phyloP scores from a whole-genome alignment of 164 flowering plant genomes.

The Echeveria elegans region DNA sequence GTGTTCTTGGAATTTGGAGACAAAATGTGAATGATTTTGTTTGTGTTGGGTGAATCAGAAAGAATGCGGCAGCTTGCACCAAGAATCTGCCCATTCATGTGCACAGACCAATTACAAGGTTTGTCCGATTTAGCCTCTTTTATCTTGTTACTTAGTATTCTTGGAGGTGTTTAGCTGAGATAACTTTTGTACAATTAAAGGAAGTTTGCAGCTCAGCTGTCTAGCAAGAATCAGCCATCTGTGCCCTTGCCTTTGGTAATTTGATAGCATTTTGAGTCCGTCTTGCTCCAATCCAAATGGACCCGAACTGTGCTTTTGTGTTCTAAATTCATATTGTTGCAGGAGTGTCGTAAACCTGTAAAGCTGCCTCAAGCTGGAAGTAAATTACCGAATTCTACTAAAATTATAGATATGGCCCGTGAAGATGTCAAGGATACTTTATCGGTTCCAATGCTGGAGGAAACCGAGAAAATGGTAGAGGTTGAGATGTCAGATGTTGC shows the following conservation, averaged over 20 bases:
- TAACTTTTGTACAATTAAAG: conserved; percentile 21
- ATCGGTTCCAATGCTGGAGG: conserved; percentile 55
- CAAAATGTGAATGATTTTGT: too few relatives aligned
- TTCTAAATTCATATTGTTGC: too few relatives aligned
- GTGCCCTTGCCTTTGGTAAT: conserved; percentile 23
- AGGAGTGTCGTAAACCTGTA: conserved; percentile 29
- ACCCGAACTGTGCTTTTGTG: not conserved
- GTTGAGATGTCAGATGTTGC: too few relatives aligned
- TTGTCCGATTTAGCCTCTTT: too few relatives aligned
- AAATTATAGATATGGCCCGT: conserved; percentile 42
- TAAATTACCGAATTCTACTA: conserved; percentile 27
- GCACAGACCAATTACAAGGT: conserved; percentile 78
- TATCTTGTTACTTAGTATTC: not conserved
- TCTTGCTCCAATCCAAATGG: not conserved
- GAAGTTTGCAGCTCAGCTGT: conserved; percentile 69
- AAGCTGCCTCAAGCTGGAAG: conserved; percentile 14
- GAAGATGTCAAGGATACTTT: conserved; percentile 17
- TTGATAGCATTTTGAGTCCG: not conserved
- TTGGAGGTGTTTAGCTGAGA: not conserved
- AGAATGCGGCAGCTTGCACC: conserved; percentile 20
- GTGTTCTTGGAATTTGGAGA: too few relatives aligned
- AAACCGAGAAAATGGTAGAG: conserved; percentile 58
- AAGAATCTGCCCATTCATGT: conserved; percentile 34
- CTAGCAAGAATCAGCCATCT: conserved; percentile 28
- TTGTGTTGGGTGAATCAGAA: conserved; percentile 14